A percentile compares a stretch with the other conserved stretches of the same genome.
Evolutionary conservation across 495 filamentous ascomycete species (phyloP).

Genomic region (Hyaloscypha bicolor): DNA sequence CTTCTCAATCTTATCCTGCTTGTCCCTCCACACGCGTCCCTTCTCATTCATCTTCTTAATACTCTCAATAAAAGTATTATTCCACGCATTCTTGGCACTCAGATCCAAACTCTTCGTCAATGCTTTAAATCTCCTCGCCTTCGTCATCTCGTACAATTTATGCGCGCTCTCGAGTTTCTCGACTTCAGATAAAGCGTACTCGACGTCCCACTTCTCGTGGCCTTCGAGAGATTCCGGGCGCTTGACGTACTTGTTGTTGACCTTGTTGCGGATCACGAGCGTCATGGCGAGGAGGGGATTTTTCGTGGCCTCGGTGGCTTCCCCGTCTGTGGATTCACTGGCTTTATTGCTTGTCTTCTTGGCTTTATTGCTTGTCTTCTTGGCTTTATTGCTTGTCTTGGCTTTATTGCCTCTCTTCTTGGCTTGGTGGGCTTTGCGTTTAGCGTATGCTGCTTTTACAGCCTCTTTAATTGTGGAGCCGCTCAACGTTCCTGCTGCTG

Average conservation of each 20-base stretch:
- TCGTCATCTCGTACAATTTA: constrained; percentile 51
- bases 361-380: neutral
- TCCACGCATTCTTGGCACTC: constrained; percentile 40
- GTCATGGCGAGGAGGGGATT: constrained; percentile 62
- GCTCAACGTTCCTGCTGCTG: neutral
- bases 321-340: neutral
- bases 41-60: constrained; percentile 45
- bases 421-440: no score
- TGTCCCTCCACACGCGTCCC: constrained; percentile 51
- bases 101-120: constrained; percentile 33
- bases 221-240: constrained; percentile 57
- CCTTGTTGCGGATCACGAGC: constrained; percentile 68
- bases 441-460: neutral
- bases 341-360: neutral
- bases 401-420: no score
- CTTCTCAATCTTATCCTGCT: constrained; percentile 51
- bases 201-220: constrained; percentile 68
- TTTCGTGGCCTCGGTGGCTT: constrained; percentile 14
- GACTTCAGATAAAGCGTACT: constrained; percentile 72
- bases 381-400: no score
- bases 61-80: constrained; percentile 42
- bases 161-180: constrained; percentile 36
- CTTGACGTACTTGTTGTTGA: constrained; percentile 65
- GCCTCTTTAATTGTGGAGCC: neutral
- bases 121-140: constrained; percentile 51